Percentiles rank a stretch among this genome's conserved stretches.
phyloP scores from a whole-genome alignment of 371 early-diverging fungal genomes.

The Nematocida sp. region DNA sequence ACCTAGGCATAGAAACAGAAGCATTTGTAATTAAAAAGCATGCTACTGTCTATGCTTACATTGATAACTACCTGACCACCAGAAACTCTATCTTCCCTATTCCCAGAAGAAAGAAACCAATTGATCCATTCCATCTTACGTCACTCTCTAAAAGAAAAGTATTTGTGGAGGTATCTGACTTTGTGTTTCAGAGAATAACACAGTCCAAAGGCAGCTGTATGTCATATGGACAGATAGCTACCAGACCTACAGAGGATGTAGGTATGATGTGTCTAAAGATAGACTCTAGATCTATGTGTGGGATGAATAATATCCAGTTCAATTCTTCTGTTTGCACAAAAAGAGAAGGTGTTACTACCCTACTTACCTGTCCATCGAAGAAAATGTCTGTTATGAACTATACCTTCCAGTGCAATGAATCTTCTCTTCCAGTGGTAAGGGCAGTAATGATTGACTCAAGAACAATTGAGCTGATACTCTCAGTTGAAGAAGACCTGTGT shows the following conservation, averaged over 20 bases:
- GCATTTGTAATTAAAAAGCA: constrained; percentile 19
- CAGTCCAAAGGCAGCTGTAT: constrained; percentile 6
- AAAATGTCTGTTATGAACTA: constrained; percentile 18
- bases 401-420: constrained; percentile 25
- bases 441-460: constrained; percentile 29
- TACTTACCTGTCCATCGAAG: constrained; percentile 43
- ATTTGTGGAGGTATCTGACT: constrained; percentile 37
- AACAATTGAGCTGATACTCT: constrained; percentile 43
- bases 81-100: constrained; percentile 39
- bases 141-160: constrained; percentile 29
- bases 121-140: not conserved
- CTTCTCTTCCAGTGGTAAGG: constrained; percentile 23
- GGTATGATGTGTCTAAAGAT: constrained; percentile 40
- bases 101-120: constrained; percentile 14
- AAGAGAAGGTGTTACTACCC: constrained; percentile 41
- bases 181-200: constrained; percentile 5
- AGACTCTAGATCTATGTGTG: constrained; percentile 45
- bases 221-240: constrained; percentile 37
- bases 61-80: constrained; percentile 47
- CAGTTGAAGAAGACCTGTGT: constrained; percentile 1
- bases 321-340: constrained; percentile 31
- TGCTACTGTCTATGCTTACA: constrained; percentile 44
- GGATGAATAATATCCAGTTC: constrained; percentile 22
- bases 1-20: constrained; percentile 19
- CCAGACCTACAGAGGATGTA: constrained; percentile 21